A percentile compares a stretch with the other conserved stretches of the same genome.
These are phyloP conservation scores for Ogataea nitratoaversa DNA, from an alignment of 805 yeast species.

Conservation along the genomic window DNA sequence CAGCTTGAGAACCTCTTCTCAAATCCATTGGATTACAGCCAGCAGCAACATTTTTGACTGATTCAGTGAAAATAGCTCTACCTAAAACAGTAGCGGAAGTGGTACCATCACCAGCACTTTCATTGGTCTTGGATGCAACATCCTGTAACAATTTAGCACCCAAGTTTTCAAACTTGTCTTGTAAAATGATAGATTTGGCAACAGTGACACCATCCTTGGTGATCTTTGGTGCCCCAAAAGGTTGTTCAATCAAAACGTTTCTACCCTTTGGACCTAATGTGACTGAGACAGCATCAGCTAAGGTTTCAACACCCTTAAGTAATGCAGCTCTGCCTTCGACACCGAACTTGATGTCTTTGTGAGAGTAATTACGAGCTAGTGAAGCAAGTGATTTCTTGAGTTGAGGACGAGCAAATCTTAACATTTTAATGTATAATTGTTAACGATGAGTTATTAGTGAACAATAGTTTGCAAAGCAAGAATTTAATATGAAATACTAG, in stretches of 20 bases:
- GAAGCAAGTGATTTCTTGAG: slow-evolving; percentile 36
- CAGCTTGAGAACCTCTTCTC: slow-evolving; percentile 96
- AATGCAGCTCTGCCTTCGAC: slow-evolving; percentile 96
- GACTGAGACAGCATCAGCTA: slow-evolving; percentile 94
- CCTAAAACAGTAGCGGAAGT: slow-evolving; percentile 97
- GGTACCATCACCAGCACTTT: slow-evolving; percentile 98
- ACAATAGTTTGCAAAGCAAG: no score
- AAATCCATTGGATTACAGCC: slow-evolving; percentile 99
- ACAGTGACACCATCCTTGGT: slow-evolving; percentile 99
- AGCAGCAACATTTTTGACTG: slow-evolving; percentile 95
- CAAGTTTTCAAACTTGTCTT: slow-evolving; percentile 91
- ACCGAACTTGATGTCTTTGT: slow-evolving; percentile 94
- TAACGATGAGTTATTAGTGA: no score
- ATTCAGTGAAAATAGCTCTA: slow-evolving; percentile 90
- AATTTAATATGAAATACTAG: no score
- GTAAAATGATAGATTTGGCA: slow-evolving; percentile 75
- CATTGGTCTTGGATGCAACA: slow-evolving; percentile 95
- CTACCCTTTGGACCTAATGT: slow-evolving; percentile 98
- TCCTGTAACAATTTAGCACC: slow-evolving; percentile 95
- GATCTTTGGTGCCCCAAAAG: slow-evolving; percentile 95
- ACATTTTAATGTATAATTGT: slow-evolving; percentile 33
- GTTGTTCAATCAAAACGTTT: slow-evolving; percentile 93
- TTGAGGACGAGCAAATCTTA: slow-evolving; percentile 46
- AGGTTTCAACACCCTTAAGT: slow-evolving; percentile 86
- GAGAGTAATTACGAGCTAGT: slow-evolving; percentile 51